Evolutionary conservation across 441 rosid species (phyloP).

Genomic region (Flueggea neowawraea): DNA sequence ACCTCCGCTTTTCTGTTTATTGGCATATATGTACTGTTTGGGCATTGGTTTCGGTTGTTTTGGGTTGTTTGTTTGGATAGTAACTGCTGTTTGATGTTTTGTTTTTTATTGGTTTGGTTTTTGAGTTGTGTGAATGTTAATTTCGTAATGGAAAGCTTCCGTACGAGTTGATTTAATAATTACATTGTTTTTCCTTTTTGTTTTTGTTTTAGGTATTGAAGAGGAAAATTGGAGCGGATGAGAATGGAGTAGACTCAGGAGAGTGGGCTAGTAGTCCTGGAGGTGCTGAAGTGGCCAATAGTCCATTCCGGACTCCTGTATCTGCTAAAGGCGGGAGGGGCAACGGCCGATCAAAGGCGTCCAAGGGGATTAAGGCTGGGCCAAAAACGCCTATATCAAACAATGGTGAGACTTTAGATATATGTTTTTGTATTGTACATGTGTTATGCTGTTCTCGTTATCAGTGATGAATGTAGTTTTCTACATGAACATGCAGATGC

Average conservation of each 20-base stretch:
- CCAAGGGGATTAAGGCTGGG: slow-evolving; percentile 48
- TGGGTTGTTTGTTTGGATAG: not conserved
- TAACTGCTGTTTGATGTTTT: not conserved
- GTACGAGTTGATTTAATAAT: no score
- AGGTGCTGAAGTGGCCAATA: slow-evolving; percentile 32
- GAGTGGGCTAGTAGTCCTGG: slow-evolving; percentile 48
- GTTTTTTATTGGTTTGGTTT: not conserved
- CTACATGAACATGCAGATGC: slow-evolving; percentile 55
- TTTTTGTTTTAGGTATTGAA: slow-evolving; percentile 43
- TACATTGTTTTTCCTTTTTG: slow-evolving; percentile 3
- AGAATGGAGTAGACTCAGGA: slow-evolving; percentile 37
- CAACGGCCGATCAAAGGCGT: slow-evolving; percentile 49
- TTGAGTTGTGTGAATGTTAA: not conserved
- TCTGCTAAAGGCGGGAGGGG: slow-evolving; percentile 68
- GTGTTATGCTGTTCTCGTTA: not conserved
- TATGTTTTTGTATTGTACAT: slow-evolving; percentile 3
- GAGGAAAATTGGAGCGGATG: slow-evolving; percentile 45
- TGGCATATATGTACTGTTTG: not conserved
- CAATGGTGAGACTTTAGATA: slow-evolving; percentile 39
- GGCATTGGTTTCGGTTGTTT: not conserved
- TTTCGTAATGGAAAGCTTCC: no score
- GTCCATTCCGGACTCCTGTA: slow-evolving; percentile 66
- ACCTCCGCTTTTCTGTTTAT: no score
- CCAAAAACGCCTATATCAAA: slow-evolving; percentile 73
- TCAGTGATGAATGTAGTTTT: not conserved